Evolutionary conservation across 768 basidiomycete species (phyloP), one percentile per base, ranked within the genome.

Genomic region (Suillus alpinus): DNA sequence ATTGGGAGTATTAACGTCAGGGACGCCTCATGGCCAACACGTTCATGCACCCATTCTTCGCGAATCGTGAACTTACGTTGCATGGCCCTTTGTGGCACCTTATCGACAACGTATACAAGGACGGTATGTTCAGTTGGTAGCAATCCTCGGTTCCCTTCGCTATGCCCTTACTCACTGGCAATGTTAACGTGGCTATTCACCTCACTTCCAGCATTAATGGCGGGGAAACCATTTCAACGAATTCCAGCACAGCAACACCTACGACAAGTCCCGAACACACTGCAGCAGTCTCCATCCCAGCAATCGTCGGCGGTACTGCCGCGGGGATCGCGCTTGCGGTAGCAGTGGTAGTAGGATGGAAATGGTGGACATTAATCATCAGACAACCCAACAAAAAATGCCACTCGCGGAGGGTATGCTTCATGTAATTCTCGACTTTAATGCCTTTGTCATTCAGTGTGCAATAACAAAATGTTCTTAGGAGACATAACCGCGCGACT

Each of bases 301-400:
- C 82, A 12, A 81, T 86, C 62, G 81, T 74, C 6, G 83, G 83
- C 6, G 84, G 84, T 9, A 71, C 77, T 0, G 74, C 68, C 2
- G 84, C 74, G 0, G 86, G 86, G 23, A 74, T 78, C 34, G 56
- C 77, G 8, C 72, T 86, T 12, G 83, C 82, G 6, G 59, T 85
- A 18, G 66, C 72, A 7, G 68, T 75, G 5, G 77, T 78, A 8
- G 60, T 79, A 43, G 73, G 72, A 23, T 86, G 83, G 82, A 68
- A 76, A 44, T 78, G 71, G 60, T 83, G 81, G 81, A 78, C 81
- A 16, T 20, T 3, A 10, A 43, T 34, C 26, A 12, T 41, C 18
- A 39, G 49, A 41, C 51, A 40, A 4, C 6, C 58, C 18, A 37
- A 31, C 18, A 44, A 53, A 52, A 51, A 34, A 29, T 23, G 13